phyloP scores from a whole-genome alignment of 2,329 filamentous ascomycete genomes.

The Beauveria rudraprayagi region DNA sequence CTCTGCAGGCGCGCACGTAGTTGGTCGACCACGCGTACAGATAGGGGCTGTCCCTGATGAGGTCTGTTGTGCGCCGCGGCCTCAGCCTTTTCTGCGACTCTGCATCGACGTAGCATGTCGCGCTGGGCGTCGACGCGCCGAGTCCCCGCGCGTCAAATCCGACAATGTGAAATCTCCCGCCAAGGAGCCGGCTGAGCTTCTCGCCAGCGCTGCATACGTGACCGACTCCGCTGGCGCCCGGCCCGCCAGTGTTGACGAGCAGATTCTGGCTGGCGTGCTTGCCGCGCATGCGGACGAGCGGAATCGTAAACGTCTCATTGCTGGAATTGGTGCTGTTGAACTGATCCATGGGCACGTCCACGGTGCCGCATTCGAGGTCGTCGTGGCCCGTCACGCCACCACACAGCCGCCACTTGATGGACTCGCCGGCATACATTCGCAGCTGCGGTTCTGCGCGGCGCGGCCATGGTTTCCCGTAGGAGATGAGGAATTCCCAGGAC shows the following conservation, averaged over 20 bases:
- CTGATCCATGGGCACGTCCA: constrained; percentile 40
- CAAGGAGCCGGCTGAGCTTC: constrained; percentile 26
- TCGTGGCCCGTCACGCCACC: constrained; percentile 27
- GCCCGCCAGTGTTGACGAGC: constrained; percentile 40
- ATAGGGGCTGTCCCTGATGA: constrained; percentile 27
- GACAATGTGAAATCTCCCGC: constrained; percentile 38
- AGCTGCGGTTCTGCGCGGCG: background rate
- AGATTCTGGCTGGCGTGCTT: constrained; percentile 35
- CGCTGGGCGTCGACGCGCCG: constrained; percentile 21
- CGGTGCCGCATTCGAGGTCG: constrained; percentile 33
- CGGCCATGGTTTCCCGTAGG: background rate
- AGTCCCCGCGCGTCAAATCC: constrained; percentile 41
- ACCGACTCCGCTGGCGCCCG: constrained; percentile 34
- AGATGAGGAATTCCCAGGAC: background rate
- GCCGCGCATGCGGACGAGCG: constrained; percentile 36
- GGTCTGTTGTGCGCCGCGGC: constrained; percentile 18
- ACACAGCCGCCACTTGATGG: constrained; percentile 31
- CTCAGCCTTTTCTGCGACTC: constrained; percentile 23
- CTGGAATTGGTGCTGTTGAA: constrained; percentile 26
- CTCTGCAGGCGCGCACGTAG: constrained; percentile 31
- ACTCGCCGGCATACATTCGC: constrained; percentile 25
- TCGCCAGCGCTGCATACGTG: constrained; percentile 29
- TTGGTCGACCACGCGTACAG: constrained; percentile 35
- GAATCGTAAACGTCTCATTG: constrained; percentile 34
- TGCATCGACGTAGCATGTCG: constrained; percentile 31